A percentile compares a stretch with the other conserved stretches of the same genome.
Conservation (phyloP, 2,329 filamentous ascomycete genomes). For the Penicillium brasilianum region DNA sequence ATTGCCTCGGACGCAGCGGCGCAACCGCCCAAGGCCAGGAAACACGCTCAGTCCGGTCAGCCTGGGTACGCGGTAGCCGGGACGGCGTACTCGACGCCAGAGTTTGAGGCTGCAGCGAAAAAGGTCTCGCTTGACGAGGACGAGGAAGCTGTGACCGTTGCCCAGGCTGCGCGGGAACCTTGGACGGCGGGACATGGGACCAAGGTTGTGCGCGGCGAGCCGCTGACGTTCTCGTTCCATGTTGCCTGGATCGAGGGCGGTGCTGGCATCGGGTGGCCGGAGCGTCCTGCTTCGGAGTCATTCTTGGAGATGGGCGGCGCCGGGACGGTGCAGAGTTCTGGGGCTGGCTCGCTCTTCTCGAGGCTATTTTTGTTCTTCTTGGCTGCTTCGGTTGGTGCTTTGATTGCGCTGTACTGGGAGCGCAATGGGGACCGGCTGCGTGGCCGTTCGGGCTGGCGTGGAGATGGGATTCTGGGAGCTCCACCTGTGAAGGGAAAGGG, state of each 20-base stretch:
- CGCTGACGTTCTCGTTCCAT: slow-evolving; percentile 76
- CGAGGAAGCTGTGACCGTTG: slow-evolving; percentile 52
- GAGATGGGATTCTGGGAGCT: slow-evolving; percentile 55
- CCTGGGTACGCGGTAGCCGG: slow-evolving; percentile 83
- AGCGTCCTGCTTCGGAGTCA: slow-evolving; percentile 24
- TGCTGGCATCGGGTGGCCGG: slow-evolving; percentile 43
- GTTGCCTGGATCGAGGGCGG: slow-evolving; percentile 71
- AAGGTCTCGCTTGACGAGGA: slow-evolving; percentile 28
- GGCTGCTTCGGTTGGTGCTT: slow-evolving; percentile 43
- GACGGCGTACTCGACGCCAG: slow-evolving; percentile 82
- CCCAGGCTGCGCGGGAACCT: slow-evolving; percentile 50
- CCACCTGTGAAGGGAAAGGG: slow-evolving; percentile 51
- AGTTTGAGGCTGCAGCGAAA: slow-evolving; percentile 59
- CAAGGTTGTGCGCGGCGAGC: slow-evolving; percentile 84
- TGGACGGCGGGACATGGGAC: slow-evolving; percentile 57
- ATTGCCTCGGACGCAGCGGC: slow-evolving; percentile 38
- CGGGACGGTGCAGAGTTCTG: slow-evolving; percentile 14
- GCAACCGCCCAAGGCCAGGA: slow-evolving; percentile 59
- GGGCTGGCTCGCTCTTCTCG: slow-evolving; percentile 33
- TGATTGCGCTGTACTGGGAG: slow-evolving; percentile 47
- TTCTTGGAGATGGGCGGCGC: slow-evolving; percentile 23
- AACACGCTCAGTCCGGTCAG: slow-evolving; percentile 45
- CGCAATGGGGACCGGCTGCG: slow-evolving; percentile 33
- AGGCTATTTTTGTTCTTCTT: slow-evolving; percentile 42
- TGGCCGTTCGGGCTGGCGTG: slow-evolving; percentile 41